These are phyloP conservation scores for Cornus controversa DNA, from an alignment of 148 eudicot species.

Conservation along the genomic window DNA sequence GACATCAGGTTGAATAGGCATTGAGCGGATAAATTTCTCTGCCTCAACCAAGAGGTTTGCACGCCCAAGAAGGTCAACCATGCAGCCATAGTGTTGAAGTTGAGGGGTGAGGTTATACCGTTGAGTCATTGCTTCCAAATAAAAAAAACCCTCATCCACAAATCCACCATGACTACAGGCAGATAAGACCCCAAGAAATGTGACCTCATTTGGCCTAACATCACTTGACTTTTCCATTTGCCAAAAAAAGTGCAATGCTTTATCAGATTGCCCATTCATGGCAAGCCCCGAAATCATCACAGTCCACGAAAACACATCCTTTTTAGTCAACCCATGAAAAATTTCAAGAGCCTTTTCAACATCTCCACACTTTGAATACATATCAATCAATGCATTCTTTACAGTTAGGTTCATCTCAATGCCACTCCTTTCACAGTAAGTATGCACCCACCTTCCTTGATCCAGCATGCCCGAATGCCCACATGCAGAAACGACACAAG, in stretches of 20 bases:
- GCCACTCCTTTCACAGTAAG: not conserved
- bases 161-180: not conserved
- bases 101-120: not conserved
- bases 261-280: not conserved
- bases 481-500: not conserved
- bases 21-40: not conserved
- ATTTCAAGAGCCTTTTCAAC: not conserved
- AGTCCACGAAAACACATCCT: not conserved
- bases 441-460: conserved; percentile 2
- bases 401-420: not conserved
- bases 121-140: not conserved
- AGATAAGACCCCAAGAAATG: not conserved
- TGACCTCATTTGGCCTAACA: not conserved
- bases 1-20: not conserved
- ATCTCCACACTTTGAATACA: conserved; percentile 1
- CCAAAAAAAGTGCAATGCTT: not conserved
- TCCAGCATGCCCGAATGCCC: not conserved
- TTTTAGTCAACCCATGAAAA: not conserved
- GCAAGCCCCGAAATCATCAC: not conserved
- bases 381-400: not conserved
- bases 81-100: conserved; percentile 1
- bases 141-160: not conserved
- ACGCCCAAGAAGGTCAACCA: conserved; percentile 1
- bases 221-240: not conserved
- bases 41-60: not conserved